A percentile compares a stretch with the other conserved stretches of the same genome.
These are phyloP conservation scores for Corynespora cassiicola DNA, from an alignment of 2,329 filamentous ascomycete genomes.

Conservation along the genomic window DNA sequence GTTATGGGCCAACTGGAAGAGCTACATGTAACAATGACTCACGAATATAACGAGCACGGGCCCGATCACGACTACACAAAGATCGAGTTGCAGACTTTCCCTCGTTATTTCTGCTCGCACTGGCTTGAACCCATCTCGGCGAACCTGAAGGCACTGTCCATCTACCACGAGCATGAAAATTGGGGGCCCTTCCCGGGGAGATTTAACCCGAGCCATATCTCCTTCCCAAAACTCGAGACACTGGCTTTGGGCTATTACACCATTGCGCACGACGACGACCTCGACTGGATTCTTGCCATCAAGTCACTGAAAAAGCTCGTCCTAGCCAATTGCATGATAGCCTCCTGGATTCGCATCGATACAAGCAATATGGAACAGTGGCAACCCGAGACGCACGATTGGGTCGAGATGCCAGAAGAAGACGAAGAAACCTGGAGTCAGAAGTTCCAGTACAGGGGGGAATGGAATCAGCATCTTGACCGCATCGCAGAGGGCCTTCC, in stretches of 20 bases:
- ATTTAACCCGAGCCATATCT: slow-evolving; percentile 10
- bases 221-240: slow-evolving; percentile 13
- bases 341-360: slow-evolving; percentile 7
- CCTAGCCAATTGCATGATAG: slow-evolving; percentile 16
- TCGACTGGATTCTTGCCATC: slow-evolving; percentile 14
- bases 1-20: slow-evolving; percentile 14
- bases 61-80: slow-evolving; percentile 12
- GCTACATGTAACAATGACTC: slow-evolving; percentile 9
- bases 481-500: slow-evolving; percentile 1
- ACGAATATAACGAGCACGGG: slow-evolving; percentile 12
- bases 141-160: slow-evolving; percentile 9
- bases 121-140: slow-evolving; percentile 13
- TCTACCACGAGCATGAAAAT: slow-evolving; percentile 8
- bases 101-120: slow-evolving; percentile 4
- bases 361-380: neutral
- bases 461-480: slow-evolving; percentile 5
- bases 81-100: slow-evolving; percentile 14
- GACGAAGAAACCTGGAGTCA: neutral
- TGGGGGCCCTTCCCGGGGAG: slow-evolving; percentile 18
- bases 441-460: neutral
- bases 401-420: neutral
- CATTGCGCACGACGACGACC: slow-evolving; percentile 13
- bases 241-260: slow-evolving; percentile 15
- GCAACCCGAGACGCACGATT: too few species aligned
- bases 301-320: slow-evolving; percentile 10